These are phyloP conservation scores for Irpex sp. DNA, from an alignment of 1,284 basidiomycete genomes.

Conservation along the genomic window DNA sequence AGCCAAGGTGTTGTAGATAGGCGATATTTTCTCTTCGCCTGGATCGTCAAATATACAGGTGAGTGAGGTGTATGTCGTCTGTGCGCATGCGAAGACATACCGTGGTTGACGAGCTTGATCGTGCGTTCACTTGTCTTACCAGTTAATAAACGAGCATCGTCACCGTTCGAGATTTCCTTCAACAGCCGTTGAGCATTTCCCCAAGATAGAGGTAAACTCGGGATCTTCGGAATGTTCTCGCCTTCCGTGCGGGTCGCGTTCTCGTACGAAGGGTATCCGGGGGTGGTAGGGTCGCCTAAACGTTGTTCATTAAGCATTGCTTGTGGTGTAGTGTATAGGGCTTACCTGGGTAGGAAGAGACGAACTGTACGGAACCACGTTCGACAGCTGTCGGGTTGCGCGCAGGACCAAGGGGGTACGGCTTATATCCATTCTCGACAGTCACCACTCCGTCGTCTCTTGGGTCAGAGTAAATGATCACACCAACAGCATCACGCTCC, in stretches of 20 bases:
- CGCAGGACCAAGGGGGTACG: constrained; percentile 84
- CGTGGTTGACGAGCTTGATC: constrained; percentile 2
- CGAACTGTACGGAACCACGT: constrained; percentile 85
- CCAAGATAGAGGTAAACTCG: constrained; percentile 77
- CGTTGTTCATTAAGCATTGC: neutral
- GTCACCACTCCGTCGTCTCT: constrained; percentile 85
- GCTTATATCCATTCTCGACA: constrained; percentile 67
- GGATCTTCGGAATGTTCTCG: constrained; percentile 75
- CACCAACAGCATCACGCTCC: constrained; percentile 73
- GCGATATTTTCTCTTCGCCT: too few relatives aligned
- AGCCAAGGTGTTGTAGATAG: constrained; percentile 49
- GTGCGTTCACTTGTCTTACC: too few relatives aligned
- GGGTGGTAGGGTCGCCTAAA: constrained; percentile 73
- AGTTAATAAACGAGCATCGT: too few relatives aligned
- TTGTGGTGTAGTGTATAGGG: neutral
- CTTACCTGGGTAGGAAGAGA: constrained; percentile 67
- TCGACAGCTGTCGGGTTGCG: constrained; percentile 81
- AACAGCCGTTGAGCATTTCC: constrained; percentile 61
- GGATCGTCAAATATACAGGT: constrained; percentile 32
- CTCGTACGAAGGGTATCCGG: constrained; percentile 82
- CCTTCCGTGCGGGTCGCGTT: constrained; percentile 70
- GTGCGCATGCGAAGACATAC: constrained; percentile 35
- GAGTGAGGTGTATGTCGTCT: constrained; percentile 17
- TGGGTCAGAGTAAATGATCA: constrained; percentile 84
- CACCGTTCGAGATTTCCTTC: constrained; percentile 2